phyloP scores from a whole-genome alignment of 73 alveolate genomes.

The Paramecium pentaurelia region DNA sequence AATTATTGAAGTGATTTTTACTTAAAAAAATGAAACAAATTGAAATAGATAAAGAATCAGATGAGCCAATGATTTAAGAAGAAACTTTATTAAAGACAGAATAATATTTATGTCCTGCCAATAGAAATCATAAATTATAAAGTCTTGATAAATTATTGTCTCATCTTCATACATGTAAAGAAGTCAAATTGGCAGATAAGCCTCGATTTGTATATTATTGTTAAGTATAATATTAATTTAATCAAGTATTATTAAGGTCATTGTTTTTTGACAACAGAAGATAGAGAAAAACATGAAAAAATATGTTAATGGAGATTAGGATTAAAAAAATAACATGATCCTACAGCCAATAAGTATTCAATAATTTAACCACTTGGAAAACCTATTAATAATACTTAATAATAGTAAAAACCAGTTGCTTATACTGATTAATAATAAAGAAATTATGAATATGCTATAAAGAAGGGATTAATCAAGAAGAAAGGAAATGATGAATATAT shows the following conservation, averaged over 20 bases:
- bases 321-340: neutral
- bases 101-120: conserved; percentile 15
- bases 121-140: neutral
- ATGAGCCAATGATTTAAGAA: neutral
- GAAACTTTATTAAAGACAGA: neutral
- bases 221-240: neutral
- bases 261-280: neutral
- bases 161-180: conserved; percentile 23
- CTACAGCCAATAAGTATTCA: neutral
- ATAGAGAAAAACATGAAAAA: neutral
- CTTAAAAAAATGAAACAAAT: neutral
- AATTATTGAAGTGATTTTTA: neutral
- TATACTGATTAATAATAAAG: neutral
- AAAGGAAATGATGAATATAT: neutral
- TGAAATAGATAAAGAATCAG: neutral
- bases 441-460: conserved; percentile 8
- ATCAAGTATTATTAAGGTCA: neutral
- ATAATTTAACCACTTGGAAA: neutral
- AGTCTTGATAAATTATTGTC: neutral
- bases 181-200: neutral
- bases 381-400: neutral
- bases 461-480: neutral
- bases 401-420: neutral
- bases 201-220: neutral
- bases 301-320: neutral